A percentile compares a stretch with the other conserved stretches of the same genome.
These are phyloP conservation scores for Elongisporangium anandrum DNA, from an alignment of 352 stramenopile genomes.

Conservation along the genomic window DNA sequence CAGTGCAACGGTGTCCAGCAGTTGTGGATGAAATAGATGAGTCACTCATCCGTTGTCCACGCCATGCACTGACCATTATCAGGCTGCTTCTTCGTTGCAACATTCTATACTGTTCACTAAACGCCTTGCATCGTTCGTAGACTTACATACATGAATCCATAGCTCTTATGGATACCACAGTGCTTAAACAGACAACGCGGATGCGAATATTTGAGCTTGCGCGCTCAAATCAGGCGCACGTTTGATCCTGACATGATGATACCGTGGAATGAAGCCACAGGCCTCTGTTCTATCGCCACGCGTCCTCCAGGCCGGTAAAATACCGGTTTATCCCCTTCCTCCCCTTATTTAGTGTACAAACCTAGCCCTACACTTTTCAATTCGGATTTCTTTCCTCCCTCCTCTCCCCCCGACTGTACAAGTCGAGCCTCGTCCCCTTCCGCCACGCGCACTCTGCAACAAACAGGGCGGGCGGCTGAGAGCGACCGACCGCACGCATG, in stretches of 20 bases:
- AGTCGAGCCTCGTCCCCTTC: background rate
- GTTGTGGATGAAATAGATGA: too few species aligned
- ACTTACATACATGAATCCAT: too few species aligned
- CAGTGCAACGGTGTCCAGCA: background rate
- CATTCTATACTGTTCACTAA: too few species aligned
- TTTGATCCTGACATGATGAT: background rate
- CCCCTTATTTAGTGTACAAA: background rate
- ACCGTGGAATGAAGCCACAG: background rate
- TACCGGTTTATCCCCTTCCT: background rate
- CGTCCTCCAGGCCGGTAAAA: background rate
- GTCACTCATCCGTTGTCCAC: too few species aligned
- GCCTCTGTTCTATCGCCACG: background rate
- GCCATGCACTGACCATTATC: too few species aligned
- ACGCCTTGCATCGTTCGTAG: too few species aligned
- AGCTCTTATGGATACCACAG: too few species aligned
- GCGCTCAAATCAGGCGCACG: too few species aligned
- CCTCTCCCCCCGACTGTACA: background rate
- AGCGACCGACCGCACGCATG: slow-evolving; percentile 2
- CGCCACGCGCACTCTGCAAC: background rate
- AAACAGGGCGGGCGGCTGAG: background rate
- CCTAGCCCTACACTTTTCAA: background rate
- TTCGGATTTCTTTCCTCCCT: background rate
- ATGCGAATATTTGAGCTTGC: too few species aligned
- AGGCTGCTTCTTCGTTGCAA: too few species aligned
- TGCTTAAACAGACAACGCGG: too few species aligned